Evolutionary conservation across 371 early-diverging fungal species (phyloP).

Genomic region (Nematocida parisii): DNA sequence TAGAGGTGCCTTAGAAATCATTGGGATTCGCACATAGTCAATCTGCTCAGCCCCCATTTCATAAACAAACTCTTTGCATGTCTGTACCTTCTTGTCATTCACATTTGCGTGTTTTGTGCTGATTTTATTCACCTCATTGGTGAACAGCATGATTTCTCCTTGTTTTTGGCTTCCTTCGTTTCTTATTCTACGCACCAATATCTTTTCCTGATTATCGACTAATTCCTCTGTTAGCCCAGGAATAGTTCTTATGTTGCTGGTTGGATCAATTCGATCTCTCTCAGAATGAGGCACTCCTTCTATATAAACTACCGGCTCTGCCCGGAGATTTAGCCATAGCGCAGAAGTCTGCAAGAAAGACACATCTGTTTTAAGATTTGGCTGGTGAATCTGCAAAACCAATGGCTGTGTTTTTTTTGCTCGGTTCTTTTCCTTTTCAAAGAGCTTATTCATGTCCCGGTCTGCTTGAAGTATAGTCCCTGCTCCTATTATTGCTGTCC

Average conservation of each 20-base stretch:
- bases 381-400: conserved; percentile 24
- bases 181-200: conserved; percentile 73
- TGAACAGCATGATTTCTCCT: conserved; percentile 47
- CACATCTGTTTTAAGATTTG: background rate
- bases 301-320: conserved; percentile 58
- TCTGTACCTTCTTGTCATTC: conserved; percentile 26
- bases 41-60: background rate
- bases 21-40: conserved; percentile 31
- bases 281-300: conserved; percentile 51
- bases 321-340: conserved; percentile 40
- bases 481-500: conserved; percentile 14
- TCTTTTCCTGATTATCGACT: conserved; percentile 74
- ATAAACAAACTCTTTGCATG: conserved; percentile 42
- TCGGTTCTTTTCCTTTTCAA: background rate
- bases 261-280: conserved; percentile 24
- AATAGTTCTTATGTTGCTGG: conserved; percentile 31
- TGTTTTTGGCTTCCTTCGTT: conserved; percentile 69
- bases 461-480: conserved; percentile 21
- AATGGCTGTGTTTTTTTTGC: background rate
- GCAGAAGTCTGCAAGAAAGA: background rate
- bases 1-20: conserved; percentile 25
- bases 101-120: conserved; percentile 25
- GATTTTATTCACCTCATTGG: conserved; percentile 1
- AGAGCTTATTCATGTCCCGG: background rate
- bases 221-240: conserved; percentile 75